Conservation (phyloP, 2,329 filamentous ascomycete species). For the Scolecobasidium constrictum region DNA sequence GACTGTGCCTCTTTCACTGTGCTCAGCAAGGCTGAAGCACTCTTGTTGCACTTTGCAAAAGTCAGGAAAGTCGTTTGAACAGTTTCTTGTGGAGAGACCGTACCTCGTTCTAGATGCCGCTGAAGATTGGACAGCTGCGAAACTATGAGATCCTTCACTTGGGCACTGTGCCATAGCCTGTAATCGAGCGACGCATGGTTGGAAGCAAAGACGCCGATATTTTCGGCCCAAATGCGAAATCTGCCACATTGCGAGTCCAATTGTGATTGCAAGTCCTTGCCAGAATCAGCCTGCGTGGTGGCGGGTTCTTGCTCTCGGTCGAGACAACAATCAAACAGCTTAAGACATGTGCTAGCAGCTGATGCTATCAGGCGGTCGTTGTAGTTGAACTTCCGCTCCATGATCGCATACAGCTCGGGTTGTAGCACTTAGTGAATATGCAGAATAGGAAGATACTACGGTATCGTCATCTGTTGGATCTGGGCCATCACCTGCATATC, state of each 20-base stretch:
- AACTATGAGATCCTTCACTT: slow-evolving; percentile 5
- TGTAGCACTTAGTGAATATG: not conserved
- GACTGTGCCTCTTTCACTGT: slow-evolving; percentile 1
- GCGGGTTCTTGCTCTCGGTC: not conserved
- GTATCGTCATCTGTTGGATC: too few relatives aligned
- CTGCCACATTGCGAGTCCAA: slow-evolving; percentile 7
- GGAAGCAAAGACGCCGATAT: slow-evolving; percentile 13
- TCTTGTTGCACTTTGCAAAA: not conserved
- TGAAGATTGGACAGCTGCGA: slow-evolving; percentile 6
- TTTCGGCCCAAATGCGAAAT: slow-evolving; percentile 14
- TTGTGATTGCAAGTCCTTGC: not conserved
- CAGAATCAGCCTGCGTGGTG: not conserved
- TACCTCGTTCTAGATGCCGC: slow-evolving; percentile 4
- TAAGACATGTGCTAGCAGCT: too few relatives aligned
- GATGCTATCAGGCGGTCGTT: slow-evolving; percentile 2
- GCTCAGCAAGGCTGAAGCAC: not conserved
- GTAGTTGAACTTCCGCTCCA: not conserved
- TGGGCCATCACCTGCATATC: too few relatives aligned
- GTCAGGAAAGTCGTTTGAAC: not conserved
- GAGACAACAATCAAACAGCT: too few relatives aligned
- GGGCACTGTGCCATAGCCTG: slow-evolving; percentile 9
- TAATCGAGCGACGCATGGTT: slow-evolving; percentile 15
- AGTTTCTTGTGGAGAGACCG: slow-evolving; percentile 10
- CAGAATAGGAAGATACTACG: too few relatives aligned
- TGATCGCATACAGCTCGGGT: not conserved